A percentile compares a stretch with the other conserved stretches of the same genome.
These are phyloP conservation scores for Neurospora sp. DNA, from an alignment of 495 filamentous ascomycete genomes.

Conservation along the genomic window DNA sequence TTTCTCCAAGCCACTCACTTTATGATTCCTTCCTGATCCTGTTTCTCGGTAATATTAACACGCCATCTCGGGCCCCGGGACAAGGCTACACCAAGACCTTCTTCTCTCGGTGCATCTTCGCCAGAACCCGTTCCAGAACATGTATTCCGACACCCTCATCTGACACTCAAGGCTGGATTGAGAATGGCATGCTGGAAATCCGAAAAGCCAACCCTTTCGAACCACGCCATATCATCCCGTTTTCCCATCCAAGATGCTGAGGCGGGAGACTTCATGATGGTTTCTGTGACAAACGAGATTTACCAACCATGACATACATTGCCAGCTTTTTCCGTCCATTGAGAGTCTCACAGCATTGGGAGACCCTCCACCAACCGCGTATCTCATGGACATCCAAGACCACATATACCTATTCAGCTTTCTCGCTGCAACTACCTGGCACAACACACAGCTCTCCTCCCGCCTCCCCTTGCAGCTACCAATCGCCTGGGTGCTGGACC, in stretches of 20 bases:
- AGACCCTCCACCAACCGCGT: fast-evolving
- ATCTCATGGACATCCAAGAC: neutral
- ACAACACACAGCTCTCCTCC: neutral
- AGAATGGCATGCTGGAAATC: neutral
- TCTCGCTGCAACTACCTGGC: neutral
- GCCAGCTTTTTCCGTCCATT: neutral
- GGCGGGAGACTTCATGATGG: neutral
- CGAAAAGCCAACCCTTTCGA: neutral
- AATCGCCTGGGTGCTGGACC: neutral
- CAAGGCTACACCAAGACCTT: neutral
- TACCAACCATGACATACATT: neutral
- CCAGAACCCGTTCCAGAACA: neutral
- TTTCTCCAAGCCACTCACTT: neutral
- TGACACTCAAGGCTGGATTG: neutral
- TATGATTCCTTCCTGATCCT: neutral
- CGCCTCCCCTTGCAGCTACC: neutral
- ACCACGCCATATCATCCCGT: neutral
- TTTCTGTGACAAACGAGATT: neutral
- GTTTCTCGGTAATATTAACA: neutral
- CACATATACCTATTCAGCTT: neutral
- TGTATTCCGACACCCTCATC: neutral
- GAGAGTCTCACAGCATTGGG: neutral
- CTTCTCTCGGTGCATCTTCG: neutral
- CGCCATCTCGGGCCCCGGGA: neutral
- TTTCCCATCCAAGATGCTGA: neutral